Evolutionary conservation across 148 eudicot genomes (phyloP), one percentile per base, ranked within the genome.

Genomic region (Tetragonia tetragonoides): DNA sequence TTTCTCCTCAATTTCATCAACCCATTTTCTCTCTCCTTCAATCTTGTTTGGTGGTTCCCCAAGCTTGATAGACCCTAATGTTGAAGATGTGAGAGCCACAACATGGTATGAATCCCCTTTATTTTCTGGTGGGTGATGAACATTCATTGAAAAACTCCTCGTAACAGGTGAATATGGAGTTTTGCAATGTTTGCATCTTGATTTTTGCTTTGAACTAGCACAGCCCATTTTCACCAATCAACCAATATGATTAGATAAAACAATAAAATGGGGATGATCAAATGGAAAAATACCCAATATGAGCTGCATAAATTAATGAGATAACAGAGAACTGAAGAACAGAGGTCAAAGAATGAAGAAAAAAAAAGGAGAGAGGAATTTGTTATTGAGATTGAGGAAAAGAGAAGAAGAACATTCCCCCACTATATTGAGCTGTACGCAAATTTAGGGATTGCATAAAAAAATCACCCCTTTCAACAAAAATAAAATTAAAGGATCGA

Each of bases 61-160:
- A 42, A 85, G 89, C 51, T 67, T 83, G 59, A 94, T 81, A 18
- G 94, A 86, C 2, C 93, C 97, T 44, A 94, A 68, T 1, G 97
- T 86, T 66, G 94, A 78, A 12, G 98, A 91, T 18, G 91, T 87
- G 59, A 94, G 93, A 20, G 92, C 89, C 15, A 91, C 97, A 14
- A 91, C 65, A 77, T 93, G 98, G 78, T 84, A 85, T 68, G 81
- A 82, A 34, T 90, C 92, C n/a, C 74, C 88, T 41, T 79, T 39
- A 6, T 68, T 72, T 37, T 73, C 81, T 0, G 92, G 93, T 69
- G 83, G 88, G 62, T 88, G 93, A 79, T 88, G 87, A 44, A 80
- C 87, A 75, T 90, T 89, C 81, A 89, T 74, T 0, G 98, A 88
- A 72, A 83, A 88, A 87, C 93, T 90, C 60, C 93, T 85, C 7